Percentiles rank a stretch among this genome's conserved stretches.
These are phyloP conservation scores for Dalbergia cultrata DNA, from an alignment of 306 rosid genomes.

Conservation along the genomic window DNA sequence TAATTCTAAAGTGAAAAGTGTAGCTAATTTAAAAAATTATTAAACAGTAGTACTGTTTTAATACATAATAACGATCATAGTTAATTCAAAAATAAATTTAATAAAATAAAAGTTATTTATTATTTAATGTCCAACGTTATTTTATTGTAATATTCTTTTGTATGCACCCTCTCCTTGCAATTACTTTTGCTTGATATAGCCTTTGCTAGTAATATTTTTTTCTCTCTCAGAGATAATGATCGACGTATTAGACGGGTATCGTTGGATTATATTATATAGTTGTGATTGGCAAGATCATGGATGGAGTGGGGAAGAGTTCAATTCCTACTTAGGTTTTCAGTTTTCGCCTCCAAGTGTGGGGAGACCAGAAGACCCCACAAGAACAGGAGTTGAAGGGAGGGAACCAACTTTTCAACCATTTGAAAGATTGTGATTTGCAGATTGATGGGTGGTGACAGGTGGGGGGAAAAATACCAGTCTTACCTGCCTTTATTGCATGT, in stretches of 20 bases:
- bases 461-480: slow-evolving; percentile 13
- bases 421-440: slow-evolving; percentile 53
- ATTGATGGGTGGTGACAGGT: slow-evolving; percentile 43
- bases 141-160: not conserved
- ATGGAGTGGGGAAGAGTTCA: slow-evolving; percentile 42
- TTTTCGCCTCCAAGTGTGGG: slow-evolving; percentile 35
- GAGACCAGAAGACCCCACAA: slow-evolving; percentile 48
- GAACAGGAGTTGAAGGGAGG: slow-evolving; percentile 44
- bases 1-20: not conserved
- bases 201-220: not conserved
- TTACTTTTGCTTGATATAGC: not conserved
- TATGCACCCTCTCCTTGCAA: not conserved
- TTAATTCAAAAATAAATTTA: not conserved
- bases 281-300: slow-evolving; percentile 9
- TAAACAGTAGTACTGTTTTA: no score
- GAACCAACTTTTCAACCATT: slow-evolving; percentile 48
- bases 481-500: slow-evolving; percentile 44
- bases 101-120: not conserved
- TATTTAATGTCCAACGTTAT: not conserved
- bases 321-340: slow-evolving; percentile 52
- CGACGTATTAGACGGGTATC: not conserved
- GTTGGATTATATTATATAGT: slow-evolving; percentile 7
- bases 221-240: not conserved
- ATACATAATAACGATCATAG: not conserved
- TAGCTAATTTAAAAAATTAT: not conserved